phyloP scores from a whole-genome alignment of 331 rosid species.

The Arachis monticola region DNA sequence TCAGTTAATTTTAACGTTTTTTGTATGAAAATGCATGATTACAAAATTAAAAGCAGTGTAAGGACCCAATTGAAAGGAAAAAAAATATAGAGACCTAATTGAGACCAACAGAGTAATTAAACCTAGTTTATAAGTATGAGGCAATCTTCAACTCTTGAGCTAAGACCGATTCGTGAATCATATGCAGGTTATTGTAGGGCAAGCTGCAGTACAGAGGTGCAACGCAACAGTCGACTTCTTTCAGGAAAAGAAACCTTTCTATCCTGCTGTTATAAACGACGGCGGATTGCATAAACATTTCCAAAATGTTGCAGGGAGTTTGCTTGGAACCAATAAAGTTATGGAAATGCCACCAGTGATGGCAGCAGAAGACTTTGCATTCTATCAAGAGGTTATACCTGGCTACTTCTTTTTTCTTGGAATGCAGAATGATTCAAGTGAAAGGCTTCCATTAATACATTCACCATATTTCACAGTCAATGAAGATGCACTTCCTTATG shows the following conservation, averaged over 20 bases:
- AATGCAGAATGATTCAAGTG: slow-evolving; percentile 50
- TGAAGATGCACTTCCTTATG: slow-evolving; percentile 70
- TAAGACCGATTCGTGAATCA: slow-evolving; percentile 18
- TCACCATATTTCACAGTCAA: slow-evolving; percentile 62
- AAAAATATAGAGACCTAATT: no score
- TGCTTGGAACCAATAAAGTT: slow-evolving; percentile 59
- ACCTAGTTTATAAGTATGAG: no score
- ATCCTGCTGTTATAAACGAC: slow-evolving; percentile 61
- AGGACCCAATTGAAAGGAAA: no score
- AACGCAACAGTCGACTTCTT: slow-evolving; percentile 64
- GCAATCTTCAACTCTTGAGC: no score
- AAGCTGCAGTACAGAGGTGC: slow-evolving; percentile 86
- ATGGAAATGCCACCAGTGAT: slow-evolving; percentile 50
- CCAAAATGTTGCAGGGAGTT: slow-evolving; percentile 53
- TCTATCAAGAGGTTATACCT: slow-evolving; percentile 75
- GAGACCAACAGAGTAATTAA: no score
- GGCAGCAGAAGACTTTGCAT: slow-evolving; percentile 78
- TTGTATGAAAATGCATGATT: no score
- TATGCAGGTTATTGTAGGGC: slow-evolving; percentile 67
- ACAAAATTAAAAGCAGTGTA: no score
- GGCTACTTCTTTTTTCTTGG: slow-evolving; percentile 71
- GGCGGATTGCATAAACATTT: slow-evolving; percentile 60
- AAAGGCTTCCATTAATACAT: slow-evolving; percentile 47
- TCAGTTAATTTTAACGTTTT: no score
- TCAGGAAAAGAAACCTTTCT: slow-evolving; percentile 46